phyloP scores from a whole-genome alignment of 78 protist genomes.

The Dictyostelium intermedium region DNA sequence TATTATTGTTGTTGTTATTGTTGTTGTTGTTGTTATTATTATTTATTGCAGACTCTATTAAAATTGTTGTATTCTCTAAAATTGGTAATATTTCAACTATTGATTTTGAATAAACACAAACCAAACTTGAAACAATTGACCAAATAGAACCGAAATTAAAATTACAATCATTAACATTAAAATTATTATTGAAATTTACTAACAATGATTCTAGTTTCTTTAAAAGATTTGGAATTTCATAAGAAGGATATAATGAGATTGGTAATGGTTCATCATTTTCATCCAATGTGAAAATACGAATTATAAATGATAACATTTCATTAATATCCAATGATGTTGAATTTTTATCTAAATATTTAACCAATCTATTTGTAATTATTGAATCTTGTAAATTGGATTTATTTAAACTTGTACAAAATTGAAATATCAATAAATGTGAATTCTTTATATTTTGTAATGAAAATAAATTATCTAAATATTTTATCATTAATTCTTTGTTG shows the following conservation, averaged over 20 bases:
- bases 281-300: slow-evolving; percentile 22
- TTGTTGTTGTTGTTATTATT: background rate
- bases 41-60: background rate
- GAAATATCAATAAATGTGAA: slow-evolving; percentile 27
- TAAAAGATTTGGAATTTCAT: background rate
- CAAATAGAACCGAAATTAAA: background rate
- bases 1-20: too few species aligned
- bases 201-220: background rate
- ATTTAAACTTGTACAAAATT: slow-evolving; percentile 29
- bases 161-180: background rate
- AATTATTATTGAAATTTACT: background rate
- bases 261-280: background rate
- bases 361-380: background rate
- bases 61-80: background rate
- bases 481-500: background rate
- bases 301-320: slow-evolving; percentile 13
- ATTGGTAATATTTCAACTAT: background rate
- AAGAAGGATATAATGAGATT: background rate
- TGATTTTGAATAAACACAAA: background rate
- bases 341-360: slow-evolving; percentile 52
- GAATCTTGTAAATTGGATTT: slow-evolving; percentile 5
- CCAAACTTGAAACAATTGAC: background rate
- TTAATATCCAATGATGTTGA: background rate
- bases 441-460: background rate
- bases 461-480: slow-evolving; percentile 12